Percentiles rank a stretch among this genome's conserved stretches.
These are phyloP conservation scores for Pulicaria dysenterica DNA, from an alignment of 129 eudicot species.

Conservation along the genomic window DNA sequence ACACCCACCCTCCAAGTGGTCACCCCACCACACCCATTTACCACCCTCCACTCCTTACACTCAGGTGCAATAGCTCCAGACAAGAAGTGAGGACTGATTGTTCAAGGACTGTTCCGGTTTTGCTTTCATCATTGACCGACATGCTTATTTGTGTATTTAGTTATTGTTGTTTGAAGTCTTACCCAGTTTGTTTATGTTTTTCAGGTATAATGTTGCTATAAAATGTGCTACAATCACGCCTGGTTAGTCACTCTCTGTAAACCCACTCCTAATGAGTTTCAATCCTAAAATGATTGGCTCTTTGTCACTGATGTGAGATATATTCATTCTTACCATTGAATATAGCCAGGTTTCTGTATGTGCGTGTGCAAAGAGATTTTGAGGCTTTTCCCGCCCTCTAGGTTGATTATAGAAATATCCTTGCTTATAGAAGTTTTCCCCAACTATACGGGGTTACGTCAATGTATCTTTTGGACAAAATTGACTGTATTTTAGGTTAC, in stretches of 20 bases:
- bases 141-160: background rate
- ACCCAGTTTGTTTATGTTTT: conserved; percentile 8
- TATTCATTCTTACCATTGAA: background rate
- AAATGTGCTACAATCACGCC: conserved; percentile 99
- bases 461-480: background rate
- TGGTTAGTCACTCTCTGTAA: conserved; percentile 48
- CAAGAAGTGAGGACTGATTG: background rate
- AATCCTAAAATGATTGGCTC: background rate
- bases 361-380: background rate
- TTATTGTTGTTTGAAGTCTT: conserved; percentile 18
- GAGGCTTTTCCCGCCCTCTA: background rate
- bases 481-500: background rate
- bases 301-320: conserved; percentile 3
- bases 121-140: background rate
- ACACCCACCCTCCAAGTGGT: too few species aligned
- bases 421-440: conserved; percentile 14
- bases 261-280: background rate
- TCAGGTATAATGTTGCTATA: conserved; percentile 95
- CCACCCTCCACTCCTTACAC: too few species aligned
- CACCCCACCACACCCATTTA: too few species aligned
- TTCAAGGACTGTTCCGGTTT: background rate
- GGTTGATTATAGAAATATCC: conserved; percentile 16
- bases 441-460: background rate
- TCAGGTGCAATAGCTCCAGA: conserved; percentile 20
- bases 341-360: background rate